Evolutionary conservation across 108 stramenopile genomes (phyloP), one percentile per base, ranked within the genome.

Genomic region (Bacterosira constricta): DNA sequence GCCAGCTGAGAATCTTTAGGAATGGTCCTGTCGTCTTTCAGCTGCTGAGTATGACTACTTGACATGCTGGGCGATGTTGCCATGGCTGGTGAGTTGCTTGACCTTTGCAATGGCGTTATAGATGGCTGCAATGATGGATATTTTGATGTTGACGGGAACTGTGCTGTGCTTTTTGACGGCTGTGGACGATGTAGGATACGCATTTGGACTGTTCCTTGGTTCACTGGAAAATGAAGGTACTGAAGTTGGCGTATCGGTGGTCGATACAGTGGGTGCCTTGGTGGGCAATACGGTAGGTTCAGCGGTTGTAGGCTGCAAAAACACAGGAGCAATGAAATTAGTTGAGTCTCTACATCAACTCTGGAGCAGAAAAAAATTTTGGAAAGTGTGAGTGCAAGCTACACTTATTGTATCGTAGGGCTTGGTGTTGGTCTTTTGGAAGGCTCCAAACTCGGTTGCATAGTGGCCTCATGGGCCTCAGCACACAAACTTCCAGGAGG

Each of bases 401-500:
- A n/a, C n/a, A n/a, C n/a, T n/a, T n/a, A n/a, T n/a, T n/a, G 1
- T 49, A 11, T 25, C 21, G 47, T 25, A 20, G 46, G 46, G 3
- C 20, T 47, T 17, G 46, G 46, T 18, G 46, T 47, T 23, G 46
- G 46, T 47, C 23, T 47, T 17, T 17, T 6, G 21, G 46, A 23
- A 17, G 47, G 47, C 21, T n/a, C n/a, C n/a, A n/a, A n/a, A n/a
- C n/a, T n/a, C n/a, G n/a, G n/a, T n/a, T n/a, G n/a, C n/a, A n/a
- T n/a, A n/a, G n/a, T n/a, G n/a, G n/a, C n/a, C n/a, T n/a, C n/a
- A n/a, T n/a, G n/a, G n/a, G n/a, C n/a, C n/a, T n/a, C n/a, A n/a
- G 32, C 55, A 34, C 55, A 56, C 55, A 56, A 38, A 20, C 55
- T 56, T 5, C 32, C 55, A 15, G 55, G n/a, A 34, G 55, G 55